Conservation (phyloP, 2,329 filamentous ascomycete species). For the Hansfordia pulvinata region DNA sequence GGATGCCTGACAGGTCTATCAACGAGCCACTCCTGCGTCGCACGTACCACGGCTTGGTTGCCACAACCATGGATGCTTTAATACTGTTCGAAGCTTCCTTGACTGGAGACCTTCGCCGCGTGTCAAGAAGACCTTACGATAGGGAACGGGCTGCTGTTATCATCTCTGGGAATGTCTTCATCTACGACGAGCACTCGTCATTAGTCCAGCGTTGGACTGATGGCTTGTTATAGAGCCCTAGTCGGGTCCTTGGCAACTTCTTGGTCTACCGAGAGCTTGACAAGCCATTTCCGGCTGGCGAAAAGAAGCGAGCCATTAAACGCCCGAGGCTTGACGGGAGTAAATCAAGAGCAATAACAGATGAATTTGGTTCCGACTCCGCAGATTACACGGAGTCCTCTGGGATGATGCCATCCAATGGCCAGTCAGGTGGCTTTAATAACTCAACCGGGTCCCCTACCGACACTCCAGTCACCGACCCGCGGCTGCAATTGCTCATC, state of each 20-base stretch:
- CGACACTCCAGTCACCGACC: conserved; percentile 22
- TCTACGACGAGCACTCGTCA: conserved; percentile 82
- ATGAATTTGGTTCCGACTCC: too few relatives aligned
- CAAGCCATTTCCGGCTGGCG: conserved; percentile 63
- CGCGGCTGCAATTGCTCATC: too few relatives aligned
- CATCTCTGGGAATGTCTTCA: conserved; percentile 73
- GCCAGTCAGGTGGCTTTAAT: too few relatives aligned
- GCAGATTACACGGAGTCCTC: conserved; percentile 3
- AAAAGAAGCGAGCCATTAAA: conserved; percentile 79
- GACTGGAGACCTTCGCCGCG: conserved; percentile 55
- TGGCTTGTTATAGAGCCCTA: conserved; percentile 82
- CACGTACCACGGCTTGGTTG: conserved; percentile 54
- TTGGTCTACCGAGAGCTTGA: conserved; percentile 75
- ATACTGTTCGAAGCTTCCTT: conserved; percentile 71
- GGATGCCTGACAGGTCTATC: too few relatives aligned
- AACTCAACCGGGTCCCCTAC: too few relatives aligned
- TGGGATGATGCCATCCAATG: too few relatives aligned
- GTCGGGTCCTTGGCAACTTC: conserved; percentile 72
- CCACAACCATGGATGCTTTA: conserved; percentile 59
- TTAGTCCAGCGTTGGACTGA: conserved; percentile 94
- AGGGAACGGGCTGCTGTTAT: conserved; percentile 67
- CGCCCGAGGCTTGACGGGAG: too few relatives aligned
- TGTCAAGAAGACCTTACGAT: conserved; percentile 75
- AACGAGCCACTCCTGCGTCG: conserved; percentile 42
- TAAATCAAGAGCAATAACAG: too few relatives aligned